Conservation (phyloP, 257 asterid genomes). For the Penstemon newberryi region DNA sequence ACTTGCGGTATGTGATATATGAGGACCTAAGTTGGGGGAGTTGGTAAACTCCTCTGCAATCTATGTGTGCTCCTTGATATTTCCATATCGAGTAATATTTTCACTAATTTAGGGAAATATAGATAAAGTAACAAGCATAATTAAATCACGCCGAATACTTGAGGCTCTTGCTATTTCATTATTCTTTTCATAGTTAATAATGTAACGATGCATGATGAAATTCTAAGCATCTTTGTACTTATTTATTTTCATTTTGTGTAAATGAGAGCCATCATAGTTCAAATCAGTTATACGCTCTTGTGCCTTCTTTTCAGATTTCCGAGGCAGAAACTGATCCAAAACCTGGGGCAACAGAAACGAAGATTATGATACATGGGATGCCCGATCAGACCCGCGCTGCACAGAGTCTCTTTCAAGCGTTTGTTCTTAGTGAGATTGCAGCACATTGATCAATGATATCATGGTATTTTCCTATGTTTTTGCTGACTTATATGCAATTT, state of each 20-base stretch:
- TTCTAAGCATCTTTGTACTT: background rate
- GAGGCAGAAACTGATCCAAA: conserved; percentile 77
- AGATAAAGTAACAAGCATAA: background rate
- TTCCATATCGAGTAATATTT: background rate
- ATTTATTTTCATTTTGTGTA: background rate
- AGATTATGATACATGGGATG: conserved; percentile 80
- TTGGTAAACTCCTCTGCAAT: background rate
- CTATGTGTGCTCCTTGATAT: background rate
- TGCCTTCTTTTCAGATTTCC: conserved; percentile 57
- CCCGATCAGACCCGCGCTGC: conserved; percentile 97
- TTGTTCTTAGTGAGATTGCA: conserved; percentile 72
- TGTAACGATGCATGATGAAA: conserved; percentile 8
- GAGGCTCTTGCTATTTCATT: background rate
- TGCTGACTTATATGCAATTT: too few relatives aligned
- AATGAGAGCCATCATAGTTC: background rate
- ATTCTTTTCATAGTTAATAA: background rate
- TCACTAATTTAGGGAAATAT: background rate
- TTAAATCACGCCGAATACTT: background rate
- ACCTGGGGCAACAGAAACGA: conserved; percentile 75
- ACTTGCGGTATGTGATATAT: background rate
- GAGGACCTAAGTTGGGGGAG: background rate
- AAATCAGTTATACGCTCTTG: background rate
- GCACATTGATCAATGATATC: conserved; percentile 37
- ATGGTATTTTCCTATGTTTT: conserved; percentile 27
- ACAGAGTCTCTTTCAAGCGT: conserved; percentile 94